phyloP scores from a whole-genome alignment of 495 filamentous ascomycete species.

The Penicillium crystallinum region DNA sequence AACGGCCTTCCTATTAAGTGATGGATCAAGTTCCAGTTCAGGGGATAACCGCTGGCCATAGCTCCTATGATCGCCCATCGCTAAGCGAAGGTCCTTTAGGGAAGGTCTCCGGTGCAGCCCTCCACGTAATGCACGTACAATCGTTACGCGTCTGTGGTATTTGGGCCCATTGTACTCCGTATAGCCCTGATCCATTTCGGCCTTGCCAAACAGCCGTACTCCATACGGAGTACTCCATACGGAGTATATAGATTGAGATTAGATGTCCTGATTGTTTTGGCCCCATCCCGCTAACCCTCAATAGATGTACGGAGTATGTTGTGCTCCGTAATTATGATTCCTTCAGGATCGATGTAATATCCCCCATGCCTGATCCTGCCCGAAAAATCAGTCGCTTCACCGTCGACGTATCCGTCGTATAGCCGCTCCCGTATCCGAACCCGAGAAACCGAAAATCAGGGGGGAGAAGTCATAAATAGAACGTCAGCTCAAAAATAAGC shows the following conservation, averaged over 20 bases:
- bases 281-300: too few relatives aligned
- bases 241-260: too few relatives aligned
- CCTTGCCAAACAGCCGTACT: too few relatives aligned
- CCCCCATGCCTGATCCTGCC: not conserved
- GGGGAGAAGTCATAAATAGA: not conserved
- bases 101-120: slow-evolving; percentile 17
- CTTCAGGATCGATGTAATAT: not conserved
- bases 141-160: not conserved
- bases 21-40: slow-evolving; percentile 13
- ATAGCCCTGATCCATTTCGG: too few relatives aligned
- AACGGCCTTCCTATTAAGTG: slow-evolving; percentile 27
- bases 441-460: slow-evolving; percentile 1
- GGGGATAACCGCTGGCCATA: slow-evolving; percentile 29
- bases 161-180: not conserved
- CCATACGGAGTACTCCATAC: not conserved
- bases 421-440: not conserved
- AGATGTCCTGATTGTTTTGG: too few relatives aligned
- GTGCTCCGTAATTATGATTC: not conserved
- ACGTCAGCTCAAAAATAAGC: not conserved
- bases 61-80: slow-evolving; percentile 16
- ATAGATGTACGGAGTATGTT: not conserved
- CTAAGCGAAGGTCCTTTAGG: slow-evolving; percentile 16
- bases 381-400: not conserved
- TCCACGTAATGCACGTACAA: not conserved
- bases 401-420: not conserved